Base-by-base conservation (phyloP, 208 protist genomes). In the Trypanosomatidae sp. region DNA sequence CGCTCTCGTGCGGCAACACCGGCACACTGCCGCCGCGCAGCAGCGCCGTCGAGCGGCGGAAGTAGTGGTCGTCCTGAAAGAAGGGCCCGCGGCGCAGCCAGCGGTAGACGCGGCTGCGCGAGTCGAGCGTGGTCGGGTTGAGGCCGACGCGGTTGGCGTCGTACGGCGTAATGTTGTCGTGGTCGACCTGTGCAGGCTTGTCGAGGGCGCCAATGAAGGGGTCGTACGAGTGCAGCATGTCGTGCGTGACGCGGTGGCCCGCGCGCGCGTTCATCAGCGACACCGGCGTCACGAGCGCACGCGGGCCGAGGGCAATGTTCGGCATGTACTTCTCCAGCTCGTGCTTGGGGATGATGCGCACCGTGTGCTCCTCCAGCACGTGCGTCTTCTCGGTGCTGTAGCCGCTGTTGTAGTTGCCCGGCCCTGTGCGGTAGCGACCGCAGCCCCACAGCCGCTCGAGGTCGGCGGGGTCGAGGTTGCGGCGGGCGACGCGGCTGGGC, bases 291-390 rank as follows among this genome's bases (percentile, higher is more conserved):
- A 92, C 84, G 8, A 92, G 63, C 27, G 78, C 79, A 56, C 89
- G 88, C 32, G 75, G 56, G 10, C 86, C 86, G 35, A 90, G 65
- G 33, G 49, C 61, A 43, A 94, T 94, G 53, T 94, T 72, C 13
- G 86, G 86, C 86, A 94, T 94, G 52, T 84, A 94, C 59, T 80
- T 82, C 44, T 88, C 77, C 35, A 94, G 64, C 57, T 94, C 81
- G 30, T 82, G 72, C 66, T 88, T 88, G n/a, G 86, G 82, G 22
- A 90, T 91, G 1, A 94, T 84, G 18, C 27, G 51, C 19, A 89
- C 33, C 3, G 58, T 82, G 56, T 77, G 56, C 50, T 94, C 86
- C 46, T 94, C 82, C 32, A 89, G 39, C 25, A 71, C 64, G 43
- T 87, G 66, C 25, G 81, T 86, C 51, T 81, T 78, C 32, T 79